phyloP scores from a whole-genome alignment of 2,329 filamentous ascomycete genomes.

The Chaetomium olivaceum region DNA sequence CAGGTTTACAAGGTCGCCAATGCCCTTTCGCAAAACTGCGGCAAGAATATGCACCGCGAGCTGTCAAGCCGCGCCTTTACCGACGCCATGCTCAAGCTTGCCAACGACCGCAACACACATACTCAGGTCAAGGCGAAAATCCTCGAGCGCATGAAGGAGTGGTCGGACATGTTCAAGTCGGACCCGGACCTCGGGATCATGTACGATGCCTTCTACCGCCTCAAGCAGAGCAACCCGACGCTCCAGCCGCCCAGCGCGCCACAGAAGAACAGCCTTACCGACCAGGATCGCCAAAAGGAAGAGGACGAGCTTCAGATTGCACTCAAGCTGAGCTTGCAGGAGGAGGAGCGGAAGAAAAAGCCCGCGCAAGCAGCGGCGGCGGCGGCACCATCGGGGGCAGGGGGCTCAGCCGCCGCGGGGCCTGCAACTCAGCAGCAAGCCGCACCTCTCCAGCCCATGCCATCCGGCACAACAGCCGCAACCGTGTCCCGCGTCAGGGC shows the following conservation, averaged over 20 bases:
- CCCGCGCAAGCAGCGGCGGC: constrained; percentile 42
- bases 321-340: constrained; percentile 85
- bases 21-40: constrained; percentile 89
- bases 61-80: constrained; percentile 90
- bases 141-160: constrained; percentile 91
- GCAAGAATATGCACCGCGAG: constrained; percentile 82
- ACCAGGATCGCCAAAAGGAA: constrained; percentile 87
- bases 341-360: constrained; percentile 67
- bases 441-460: constrained; percentile 57
- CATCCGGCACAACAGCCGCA: constrained; percentile 87
- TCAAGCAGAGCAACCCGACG: constrained; percentile 83
- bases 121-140: constrained; percentile 97
- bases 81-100: constrained; percentile 85
- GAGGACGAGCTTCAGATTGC: constrained; percentile 98
- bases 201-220: constrained; percentile 87
- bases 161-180: constrained; percentile 89
- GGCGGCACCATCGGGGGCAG: constrained; percentile 42
- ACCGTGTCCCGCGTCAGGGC: constrained; percentile 94
- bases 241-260: constrained; percentile 90
- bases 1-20: constrained; percentile 68
- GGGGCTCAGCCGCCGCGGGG: constrained; percentile 40
- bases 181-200: constrained; percentile 95
- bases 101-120: constrained; percentile 93
- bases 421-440: constrained; percentile 40
- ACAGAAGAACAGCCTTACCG: constrained; percentile 87